Conservation (phyloP, 352 stramenopile genomes). For the Phytopythium vexans region DNA sequence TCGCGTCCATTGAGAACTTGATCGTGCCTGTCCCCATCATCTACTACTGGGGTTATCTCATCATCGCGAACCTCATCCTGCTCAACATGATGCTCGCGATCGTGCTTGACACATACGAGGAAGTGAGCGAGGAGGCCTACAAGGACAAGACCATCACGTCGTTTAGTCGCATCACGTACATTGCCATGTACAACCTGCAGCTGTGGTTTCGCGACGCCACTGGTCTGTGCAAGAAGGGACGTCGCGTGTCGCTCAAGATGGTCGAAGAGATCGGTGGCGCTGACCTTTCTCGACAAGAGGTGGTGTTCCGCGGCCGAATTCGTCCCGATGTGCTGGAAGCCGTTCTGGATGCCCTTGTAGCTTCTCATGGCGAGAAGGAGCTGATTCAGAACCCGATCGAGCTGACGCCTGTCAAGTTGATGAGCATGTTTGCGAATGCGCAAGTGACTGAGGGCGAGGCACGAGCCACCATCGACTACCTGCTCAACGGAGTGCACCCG, state of each 20-base stretch:
- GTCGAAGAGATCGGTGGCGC: constrained; percentile 5
- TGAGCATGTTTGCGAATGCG: constrained; percentile 17
- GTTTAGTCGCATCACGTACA: constrained; percentile 18
- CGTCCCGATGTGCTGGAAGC: constrained; percentile 17
- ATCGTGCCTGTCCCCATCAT: constrained; percentile 39
- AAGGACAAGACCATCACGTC: constrained; percentile 23
- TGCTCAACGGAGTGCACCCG: constrained; percentile 11
- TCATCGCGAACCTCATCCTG: constrained; percentile 59
- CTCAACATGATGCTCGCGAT: constrained; percentile 80
- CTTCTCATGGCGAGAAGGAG: constrained; percentile 2
- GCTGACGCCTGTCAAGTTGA: constrained; percentile 9
- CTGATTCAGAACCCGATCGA: constrained; percentile 7
- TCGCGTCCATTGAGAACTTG: constrained; percentile 34
- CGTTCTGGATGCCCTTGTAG: constrained; percentile 5
- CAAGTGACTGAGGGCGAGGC: constrained; percentile 10
- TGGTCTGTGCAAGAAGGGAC: constrained; percentile 3
- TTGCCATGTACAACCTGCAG: constrained; percentile 20
- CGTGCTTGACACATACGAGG: constrained; percentile 53
- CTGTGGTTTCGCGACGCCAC: constrained; percentile 8
- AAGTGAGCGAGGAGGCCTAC: constrained; percentile 34
- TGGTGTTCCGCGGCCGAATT: constrained; percentile 21
- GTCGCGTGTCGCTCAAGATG: constrained; percentile 6
- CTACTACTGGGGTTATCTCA: constrained; percentile 70
- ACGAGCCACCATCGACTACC: constrained; percentile 14
- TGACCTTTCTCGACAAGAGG: constrained; percentile 1